phyloP scores from a whole-genome alignment of 345 rosid species.

The Gossypium raimondii region DNA sequence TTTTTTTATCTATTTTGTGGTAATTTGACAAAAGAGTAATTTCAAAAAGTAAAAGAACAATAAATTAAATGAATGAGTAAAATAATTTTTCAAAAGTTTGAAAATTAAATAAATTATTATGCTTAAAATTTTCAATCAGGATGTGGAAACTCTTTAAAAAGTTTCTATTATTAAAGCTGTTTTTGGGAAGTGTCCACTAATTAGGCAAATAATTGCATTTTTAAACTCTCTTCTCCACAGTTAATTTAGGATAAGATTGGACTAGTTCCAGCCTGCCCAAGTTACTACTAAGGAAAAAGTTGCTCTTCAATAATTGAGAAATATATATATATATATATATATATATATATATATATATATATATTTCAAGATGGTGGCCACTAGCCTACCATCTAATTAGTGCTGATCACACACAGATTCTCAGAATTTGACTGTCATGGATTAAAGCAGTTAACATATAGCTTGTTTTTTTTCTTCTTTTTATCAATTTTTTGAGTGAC shows the following conservation, averaged over 20 bases:
- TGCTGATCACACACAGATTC: slow-evolving; percentile 11
- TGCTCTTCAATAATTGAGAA: not conserved
- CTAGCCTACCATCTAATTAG: not conserved
- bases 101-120: too few relatives aligned
- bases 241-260: slow-evolving; percentile 7
- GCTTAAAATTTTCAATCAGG: not conserved
- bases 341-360: not conserved
- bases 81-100: too few relatives aligned
- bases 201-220: slow-evolving; percentile 21
- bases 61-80: too few relatives aligned
- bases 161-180: slow-evolving; percentile 5
- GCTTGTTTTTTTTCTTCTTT: not conserved
- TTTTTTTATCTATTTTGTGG: too few relatives aligned
- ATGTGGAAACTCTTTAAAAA: slow-evolving; percentile 10
- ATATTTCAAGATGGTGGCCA: slow-evolving; percentile 6
- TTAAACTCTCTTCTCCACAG: not conserved
- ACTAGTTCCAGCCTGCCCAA: slow-evolving; percentile 23
- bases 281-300: not conserved
- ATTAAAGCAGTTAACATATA: not conserved
- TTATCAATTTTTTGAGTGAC: slow-evolving; percentile 14
- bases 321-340: not conserved
- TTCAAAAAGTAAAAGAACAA: too few relatives aligned
- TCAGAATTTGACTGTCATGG: slow-evolving; percentile 3
- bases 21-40: too few relatives aligned
- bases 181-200: slow-evolving; percentile 22